Conservation (phyloP, 2,329 filamentous ascomycete genomes). For the Penicillium concentricum region DNA sequence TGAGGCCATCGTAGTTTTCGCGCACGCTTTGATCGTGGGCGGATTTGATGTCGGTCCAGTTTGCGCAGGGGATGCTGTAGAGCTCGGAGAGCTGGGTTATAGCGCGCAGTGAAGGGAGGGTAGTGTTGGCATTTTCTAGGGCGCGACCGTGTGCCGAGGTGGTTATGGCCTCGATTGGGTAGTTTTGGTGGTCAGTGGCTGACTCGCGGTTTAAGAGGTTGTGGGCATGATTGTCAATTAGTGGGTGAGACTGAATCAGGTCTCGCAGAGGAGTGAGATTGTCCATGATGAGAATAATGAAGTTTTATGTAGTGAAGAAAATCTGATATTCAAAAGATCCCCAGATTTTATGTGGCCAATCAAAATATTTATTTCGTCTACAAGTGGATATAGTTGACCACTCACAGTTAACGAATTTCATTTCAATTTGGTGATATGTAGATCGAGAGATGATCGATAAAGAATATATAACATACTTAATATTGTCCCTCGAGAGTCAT, state of each 20-base stretch:
- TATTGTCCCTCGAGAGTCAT: slow-evolving; percentile 60
- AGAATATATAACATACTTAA: slow-evolving; percentile 23
- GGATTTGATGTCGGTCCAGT: slow-evolving; percentile 58
- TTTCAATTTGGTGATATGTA: not conserved
- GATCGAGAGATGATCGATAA: not conserved
- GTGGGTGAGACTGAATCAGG: slow-evolving; percentile 40
- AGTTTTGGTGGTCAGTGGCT: slow-evolving; percentile 34
- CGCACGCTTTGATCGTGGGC: slow-evolving; percentile 50
- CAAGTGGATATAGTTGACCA: not conserved
- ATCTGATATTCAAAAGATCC: not conserved
- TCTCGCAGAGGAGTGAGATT: slow-evolving; percentile 32
- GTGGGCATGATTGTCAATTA: slow-evolving; percentile 52
- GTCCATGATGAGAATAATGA: slow-evolving; percentile 19
- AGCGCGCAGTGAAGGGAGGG: slow-evolving; percentile 69
- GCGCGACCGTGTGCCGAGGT: slow-evolving; percentile 72
- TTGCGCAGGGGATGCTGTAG: slow-evolving; percentile 60
- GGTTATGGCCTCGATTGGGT: slow-evolving; percentile 62
- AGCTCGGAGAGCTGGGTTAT: slow-evolving; percentile 65
- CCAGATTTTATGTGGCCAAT: not conserved
- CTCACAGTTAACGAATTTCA: not conserved
- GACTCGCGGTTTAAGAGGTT: slow-evolving; percentile 40
- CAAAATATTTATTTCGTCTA: not conserved
- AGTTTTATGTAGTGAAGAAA: not conserved
- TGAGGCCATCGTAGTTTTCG: slow-evolving; percentile 57
- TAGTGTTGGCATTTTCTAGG: slow-evolving; percentile 59